These are phyloP conservation scores for Pulveroboletus sp. DNA, from an alignment of 768 basidiomycete genomes.

Conservation along the genomic window DNA sequence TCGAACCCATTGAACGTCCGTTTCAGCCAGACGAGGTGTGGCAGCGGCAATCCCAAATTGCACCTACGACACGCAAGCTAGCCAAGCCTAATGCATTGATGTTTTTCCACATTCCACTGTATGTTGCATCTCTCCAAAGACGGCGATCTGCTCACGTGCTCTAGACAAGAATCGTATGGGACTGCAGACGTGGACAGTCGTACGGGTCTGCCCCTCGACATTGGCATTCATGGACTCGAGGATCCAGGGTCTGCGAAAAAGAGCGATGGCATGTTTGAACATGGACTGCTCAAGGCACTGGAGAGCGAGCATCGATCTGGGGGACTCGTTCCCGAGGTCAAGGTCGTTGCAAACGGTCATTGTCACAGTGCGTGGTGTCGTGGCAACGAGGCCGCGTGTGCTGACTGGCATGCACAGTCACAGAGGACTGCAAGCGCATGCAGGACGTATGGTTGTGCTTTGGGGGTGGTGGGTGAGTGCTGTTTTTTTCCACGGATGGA, in stretches of 20 bases:
- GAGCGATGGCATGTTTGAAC: slow-evolving; percentile 82
- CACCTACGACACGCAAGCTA: slow-evolving; percentile 51
- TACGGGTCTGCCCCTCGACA: slow-evolving; percentile 62
- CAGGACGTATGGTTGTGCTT: slow-evolving; percentile 92
- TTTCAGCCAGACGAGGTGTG: slow-evolving; percentile 76
- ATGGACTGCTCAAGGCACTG: slow-evolving; percentile 67
- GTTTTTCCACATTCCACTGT: slow-evolving; percentile 99
- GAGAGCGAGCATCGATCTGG: slow-evolving; percentile 65
- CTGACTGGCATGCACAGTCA: slow-evolving; percentile 48
- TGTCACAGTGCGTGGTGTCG: slow-evolving; percentile 60
- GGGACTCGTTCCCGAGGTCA: slow-evolving; percentile 63
- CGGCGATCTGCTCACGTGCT: background rate
- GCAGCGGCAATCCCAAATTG: slow-evolving; percentile 60
- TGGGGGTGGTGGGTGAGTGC: slow-evolving; percentile 73
- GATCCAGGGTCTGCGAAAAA: slow-evolving; percentile 58
- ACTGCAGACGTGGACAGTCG: slow-evolving; percentile 62
- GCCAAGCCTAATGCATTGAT: slow-evolving; percentile 95
- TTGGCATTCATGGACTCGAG: slow-evolving; percentile 66
- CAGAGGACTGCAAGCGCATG: slow-evolving; percentile 84
- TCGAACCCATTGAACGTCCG: slow-evolving; percentile 76
- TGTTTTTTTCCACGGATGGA: background rate
- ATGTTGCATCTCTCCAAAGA: slow-evolving; percentile 22
- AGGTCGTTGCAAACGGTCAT: slow-evolving; percentile 89
- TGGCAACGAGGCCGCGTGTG: background rate
- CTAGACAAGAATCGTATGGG: slow-evolving; percentile 72